Evolutionary conservation across 2,329 filamentous ascomycete genomes (phyloP).

Genomic region (Paramyrothecium roridum): DNA sequence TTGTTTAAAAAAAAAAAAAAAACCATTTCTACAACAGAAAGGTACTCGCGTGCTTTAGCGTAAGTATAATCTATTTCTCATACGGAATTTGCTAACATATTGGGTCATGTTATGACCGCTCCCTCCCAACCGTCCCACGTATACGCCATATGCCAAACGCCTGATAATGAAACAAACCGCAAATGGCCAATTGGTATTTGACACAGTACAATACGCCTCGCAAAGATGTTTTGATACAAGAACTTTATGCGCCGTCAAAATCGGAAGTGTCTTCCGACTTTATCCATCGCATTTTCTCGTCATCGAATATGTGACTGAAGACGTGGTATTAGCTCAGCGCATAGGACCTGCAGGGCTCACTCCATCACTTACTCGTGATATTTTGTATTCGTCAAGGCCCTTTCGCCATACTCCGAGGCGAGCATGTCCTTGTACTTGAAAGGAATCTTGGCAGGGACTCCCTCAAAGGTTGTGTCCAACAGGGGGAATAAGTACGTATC

Average conservation of each 20-base stretch:
- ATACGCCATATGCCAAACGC: no score
- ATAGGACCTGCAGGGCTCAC: no score
- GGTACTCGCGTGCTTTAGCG: no score
- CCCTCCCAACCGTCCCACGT: no score
- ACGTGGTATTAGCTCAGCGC: conserved; percentile 7
- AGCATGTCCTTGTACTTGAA: conserved; percentile 58
- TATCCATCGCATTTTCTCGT: conserved; percentile 31
- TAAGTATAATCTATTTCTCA: no score
- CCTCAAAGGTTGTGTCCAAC: conserved; percentile 66
- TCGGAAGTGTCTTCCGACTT: background rate
- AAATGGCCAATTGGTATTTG: no score
- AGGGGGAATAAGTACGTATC: conserved; percentile 65
- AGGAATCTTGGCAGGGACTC: conserved; percentile 63
- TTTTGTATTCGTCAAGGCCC: conserved; percentile 46
- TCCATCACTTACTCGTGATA: conserved; percentile 45
- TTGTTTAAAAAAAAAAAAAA: no score
- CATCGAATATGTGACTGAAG: conserved; percentile 37
- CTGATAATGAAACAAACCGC: no score
- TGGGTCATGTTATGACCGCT: no score
- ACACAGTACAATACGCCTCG: no score
- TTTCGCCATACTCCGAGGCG: conserved; percentile 52
- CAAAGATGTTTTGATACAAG: background rate
- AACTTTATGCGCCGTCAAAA: background rate
- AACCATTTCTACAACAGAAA: no score
- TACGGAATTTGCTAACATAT: no score